Percentiles rank a stretch among this genome's conserved stretches.
These are phyloP conservation scores for Peribolospora baueri DNA, from an alignment of 768 basidiomycete species.

Conservation along the genomic window DNA sequence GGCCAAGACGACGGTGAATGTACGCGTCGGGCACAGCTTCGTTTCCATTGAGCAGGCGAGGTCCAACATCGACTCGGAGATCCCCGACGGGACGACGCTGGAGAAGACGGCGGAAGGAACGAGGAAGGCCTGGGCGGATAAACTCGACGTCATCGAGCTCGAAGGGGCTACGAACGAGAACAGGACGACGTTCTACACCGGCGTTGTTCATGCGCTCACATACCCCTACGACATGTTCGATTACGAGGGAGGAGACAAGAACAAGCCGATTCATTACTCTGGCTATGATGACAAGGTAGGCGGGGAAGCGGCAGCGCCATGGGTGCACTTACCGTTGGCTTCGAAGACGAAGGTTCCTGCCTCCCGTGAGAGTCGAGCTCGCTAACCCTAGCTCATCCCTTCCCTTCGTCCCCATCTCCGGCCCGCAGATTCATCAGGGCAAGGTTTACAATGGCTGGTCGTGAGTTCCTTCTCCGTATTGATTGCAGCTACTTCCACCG, in stretches of 20 bases:
- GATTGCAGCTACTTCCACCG: too few relatives aligned
- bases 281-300: constrained; percentile 40
- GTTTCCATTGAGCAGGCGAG: constrained; percentile 45
- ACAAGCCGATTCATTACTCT: constrained; percentile 30
- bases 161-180: constrained; percentile 28
- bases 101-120: constrained; percentile 30
- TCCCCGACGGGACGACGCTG: constrained; percentile 26
- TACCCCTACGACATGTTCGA: constrained; percentile 40
- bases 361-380: too few relatives aligned
- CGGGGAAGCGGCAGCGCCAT: too few relatives aligned
- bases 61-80: constrained; percentile 29
- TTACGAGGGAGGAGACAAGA: too few relatives aligned
- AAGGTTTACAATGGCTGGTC: too few relatives aligned
- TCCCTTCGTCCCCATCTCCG: too few relatives aligned
- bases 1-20: constrained; percentile 23
- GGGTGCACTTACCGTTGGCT: too few relatives aligned
- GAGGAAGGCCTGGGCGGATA: constrained; percentile 33
- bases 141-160: constrained; percentile 30
- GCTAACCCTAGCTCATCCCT: too few relatives aligned
- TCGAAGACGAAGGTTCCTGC: too few relatives aligned
- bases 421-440: too few relatives aligned
- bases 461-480: too few relatives aligned
- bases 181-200: constrained; percentile 26
- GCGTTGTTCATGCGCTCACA: constrained; percentile 19
- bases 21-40: constrained; percentile 46